Base-by-base conservation (phyloP, 1,284 basidiomycete genomes). In the Anthracocystis walkeri region DNA sequence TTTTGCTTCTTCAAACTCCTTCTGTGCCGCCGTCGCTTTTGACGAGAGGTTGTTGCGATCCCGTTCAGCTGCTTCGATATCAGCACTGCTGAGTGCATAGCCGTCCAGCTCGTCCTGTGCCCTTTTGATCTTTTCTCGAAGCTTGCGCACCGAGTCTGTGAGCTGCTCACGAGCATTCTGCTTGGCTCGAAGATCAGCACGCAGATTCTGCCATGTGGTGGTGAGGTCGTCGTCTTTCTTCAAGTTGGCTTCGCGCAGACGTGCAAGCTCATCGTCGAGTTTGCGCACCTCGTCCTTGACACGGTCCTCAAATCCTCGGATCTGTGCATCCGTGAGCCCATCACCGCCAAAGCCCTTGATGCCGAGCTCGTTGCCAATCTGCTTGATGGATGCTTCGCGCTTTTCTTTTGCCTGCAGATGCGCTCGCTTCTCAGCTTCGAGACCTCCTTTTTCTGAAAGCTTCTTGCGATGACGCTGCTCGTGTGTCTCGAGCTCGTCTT, bases 321-420 rank as follows among this genome's bases (percentile, higher is more conserved):
- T 88, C 80, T 91, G 89, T 25, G 90, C 89, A 54, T 90, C 88
- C 56, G 90, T 90, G 25, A 93, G 87, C 1, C 90, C 90, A 2
- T 89, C 87, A 46, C 88, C 87, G 61, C 90, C 90, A 80, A 90
- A 95, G 0, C 93, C 94, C 58, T 90, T 89, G 77, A 97, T 90
- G 25, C 89, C 88, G 75, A 92, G 88, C 67, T 89, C 89, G 48
- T 90, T 87, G 50, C 90, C 89, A 10, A 94, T 89, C 40, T 91
- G 89, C 25, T 89, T 89, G 62, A 97, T 91, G 31, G 91, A 87
- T 10, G 88, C 87, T 83, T 95, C 93, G 25, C 95, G 90, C 11
- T 91, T 90, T 2, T 85, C 82, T 35, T 95, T 86, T n/a, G 92
- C 91, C 57, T 89, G 87, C 65, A 91, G 89, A 85, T 96, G 77